phyloP scores from a whole-genome alignment of 2,329 filamentous ascomycete genomes.

The Fusarium ramigenum region DNA sequence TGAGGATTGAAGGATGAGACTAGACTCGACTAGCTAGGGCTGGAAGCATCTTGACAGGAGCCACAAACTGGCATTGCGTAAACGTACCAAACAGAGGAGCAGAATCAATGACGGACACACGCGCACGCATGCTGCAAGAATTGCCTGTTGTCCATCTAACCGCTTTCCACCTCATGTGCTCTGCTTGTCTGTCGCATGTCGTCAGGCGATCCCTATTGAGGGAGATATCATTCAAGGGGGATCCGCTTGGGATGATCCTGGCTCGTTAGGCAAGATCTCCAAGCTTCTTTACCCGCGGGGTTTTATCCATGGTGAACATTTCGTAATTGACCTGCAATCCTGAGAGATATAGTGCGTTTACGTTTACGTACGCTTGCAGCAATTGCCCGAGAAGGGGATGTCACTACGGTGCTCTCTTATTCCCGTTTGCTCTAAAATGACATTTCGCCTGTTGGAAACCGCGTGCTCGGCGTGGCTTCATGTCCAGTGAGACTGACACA shows the following conservation, averaged over 20 bases:
- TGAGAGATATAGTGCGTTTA: background rate
- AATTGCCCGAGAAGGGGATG: background rate
- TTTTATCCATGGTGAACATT: background rate
- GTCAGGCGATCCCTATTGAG: slow-evolving; percentile 29
- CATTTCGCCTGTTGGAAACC: background rate
- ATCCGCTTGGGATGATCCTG: slow-evolving; percentile 15
- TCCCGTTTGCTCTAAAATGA: slow-evolving; percentile 2
- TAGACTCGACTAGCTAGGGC: slow-evolving; percentile 20
- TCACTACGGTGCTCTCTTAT: background rate
- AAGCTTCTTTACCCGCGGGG: slow-evolving; percentile 13
- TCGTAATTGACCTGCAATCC: background rate
- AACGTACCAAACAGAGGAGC: slow-evolving; percentile 14
- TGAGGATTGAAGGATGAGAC: slow-evolving; percentile 21
- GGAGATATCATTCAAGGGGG: slow-evolving; percentile 26
- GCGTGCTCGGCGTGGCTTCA: background rate
- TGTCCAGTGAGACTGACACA: slow-evolving; percentile 24
- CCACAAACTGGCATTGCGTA: slow-evolving; percentile 19
- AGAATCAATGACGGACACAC: background rate
- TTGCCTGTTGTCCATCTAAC: slow-evolving; percentile 13
- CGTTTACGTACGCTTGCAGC: background rate
- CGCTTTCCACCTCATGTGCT: background rate
- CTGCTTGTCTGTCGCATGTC: slow-evolving; percentile 10
- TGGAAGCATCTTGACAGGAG: slow-evolving; percentile 23
- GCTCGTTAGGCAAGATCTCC: slow-evolving; percentile 14
- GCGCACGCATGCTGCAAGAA: slow-evolving; percentile 3